Evolutionary conservation across 2,329 filamentous ascomycete genomes (phyloP), one percentile per base, ranked within the genome.

Genomic region (Colletotrichum noveboracense): DNA sequence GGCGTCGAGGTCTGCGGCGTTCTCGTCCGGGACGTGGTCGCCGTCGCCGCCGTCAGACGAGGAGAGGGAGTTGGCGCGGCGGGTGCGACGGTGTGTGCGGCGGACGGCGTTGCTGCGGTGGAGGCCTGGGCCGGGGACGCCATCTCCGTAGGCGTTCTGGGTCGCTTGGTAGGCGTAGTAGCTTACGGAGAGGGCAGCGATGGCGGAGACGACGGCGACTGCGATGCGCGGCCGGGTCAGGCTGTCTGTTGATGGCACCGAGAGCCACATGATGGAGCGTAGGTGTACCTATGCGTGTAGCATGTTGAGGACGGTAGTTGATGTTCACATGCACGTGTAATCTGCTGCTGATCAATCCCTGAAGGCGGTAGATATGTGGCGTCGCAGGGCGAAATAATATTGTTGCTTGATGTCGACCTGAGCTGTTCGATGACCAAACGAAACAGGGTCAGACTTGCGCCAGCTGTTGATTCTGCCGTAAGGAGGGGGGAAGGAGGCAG

Each of bases 61-160:
- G 7, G 87, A 86, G 69, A 85, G 86, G 21, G 87, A 86, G n/a
- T 83, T 80, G 58, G 43, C 43, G 0, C 84, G 84, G 32, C 82
- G 83, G 43, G 80, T 82, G 30, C 80, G 81, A 30, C 83, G 81
- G 28, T 87, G 87, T 36, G 82, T 81, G 73, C 90, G 89, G 76
- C 93, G 91, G 48, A 94, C 81, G 13, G 93, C 93, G 83, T 94
- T 94, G 81, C 93, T 93, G 77, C 93, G 88, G 78, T 91, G 93
- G 34, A 95, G 85, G 16, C 83, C 82, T 36, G 81, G 78, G n/a
- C 83, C 84, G 12, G 79, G 80, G 56, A 79, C 12, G 28, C 72
- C 65, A 28, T 76, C 65, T 12, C 34, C 66, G 52, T 61, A 55
- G 56, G 43, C 71, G 38, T 80, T 76, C 79, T 64, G 78, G 78